Base-by-base conservation (phyloP, 257 asterid species). In the Salvia hispanica region DNA sequence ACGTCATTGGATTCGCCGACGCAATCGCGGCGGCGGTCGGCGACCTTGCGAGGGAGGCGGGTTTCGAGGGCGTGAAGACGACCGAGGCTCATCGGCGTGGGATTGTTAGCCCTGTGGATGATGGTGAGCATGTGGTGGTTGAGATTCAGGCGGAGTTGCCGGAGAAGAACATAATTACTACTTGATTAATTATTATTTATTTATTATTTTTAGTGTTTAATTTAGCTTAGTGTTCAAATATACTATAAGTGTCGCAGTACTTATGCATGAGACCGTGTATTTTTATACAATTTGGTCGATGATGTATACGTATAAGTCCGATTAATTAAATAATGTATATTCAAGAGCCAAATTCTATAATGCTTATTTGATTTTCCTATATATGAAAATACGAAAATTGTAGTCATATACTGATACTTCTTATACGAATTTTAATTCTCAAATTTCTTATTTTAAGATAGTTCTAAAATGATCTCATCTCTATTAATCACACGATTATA, bases 1-100 rank as follows among this genome's bases (percentile, higher is more conserved):
- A 88, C 74, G 72, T 84, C 53, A 72, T 74, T 33, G 48, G 76
- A 4, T 74, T 78, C 65, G 74, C 84, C 5, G 89, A 87, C 9
- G 64, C 63, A 34, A 79, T 89, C 18, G 31, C 31, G 31, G 31
- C 31, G 31, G 31, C 31, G 31, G 31, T 25, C 3, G 31, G 31
- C 31, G 31, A 25, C 2, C 31, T 25, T 25, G 31, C 31, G 31
- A 25, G 31, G 31, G 31, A 25, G 31, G 31, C 31, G 31, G 31
- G 31, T 25, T 25, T 25, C 31, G 31, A 25, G 31, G 31, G 31
- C 2, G 1, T 25, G 31, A 25, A 25, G 31, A 25, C 31, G 31
- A 25, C 2, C 31, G 31, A 25, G 31, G 31, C 31, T 42, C 79
- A 83, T 53, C 95, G 77, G 18, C 84, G 84, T 0, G 94, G 92